Evolutionary conservation across 495 filamentous ascomycete species (phyloP).

Genomic region (Geoglossum glabrum): DNA sequence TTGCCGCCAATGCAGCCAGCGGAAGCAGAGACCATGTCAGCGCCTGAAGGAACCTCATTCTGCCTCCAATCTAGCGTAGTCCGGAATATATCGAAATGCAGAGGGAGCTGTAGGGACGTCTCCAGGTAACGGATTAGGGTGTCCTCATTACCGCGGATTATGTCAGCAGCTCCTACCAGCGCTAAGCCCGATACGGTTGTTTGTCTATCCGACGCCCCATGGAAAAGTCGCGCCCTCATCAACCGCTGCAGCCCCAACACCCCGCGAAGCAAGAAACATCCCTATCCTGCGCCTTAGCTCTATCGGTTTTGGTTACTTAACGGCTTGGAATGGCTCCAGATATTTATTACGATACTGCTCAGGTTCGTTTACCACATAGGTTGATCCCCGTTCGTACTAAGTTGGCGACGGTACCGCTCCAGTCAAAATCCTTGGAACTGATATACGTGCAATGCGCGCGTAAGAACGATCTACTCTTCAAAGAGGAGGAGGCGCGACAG

Average conservation of each 20-base stretch:
- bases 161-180: neutral
- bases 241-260: neutral
- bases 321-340: neutral
- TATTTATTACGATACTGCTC: neutral
- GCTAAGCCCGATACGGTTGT: neutral
- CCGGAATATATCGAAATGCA: neutral
- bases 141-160: conserved; percentile 2
- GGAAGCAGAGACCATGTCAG: conserved; percentile 31
- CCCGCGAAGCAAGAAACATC: neutral
- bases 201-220: neutral
- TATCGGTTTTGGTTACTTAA: neutral
- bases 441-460: conserved; percentile 40
- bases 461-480: conserved; percentile 36
- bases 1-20: conserved; percentile 34
- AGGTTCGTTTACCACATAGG: neutral
- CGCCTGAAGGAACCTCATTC: conserved; percentile 25
- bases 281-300: neutral
- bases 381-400: neutral
- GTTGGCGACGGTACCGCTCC: conserved; percentile 9
- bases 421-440: conserved; percentile 36
- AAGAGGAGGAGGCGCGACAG: conserved; percentile 46
- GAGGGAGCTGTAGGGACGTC: neutral
- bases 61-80: conserved; percentile 1
- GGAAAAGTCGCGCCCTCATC: neutral
- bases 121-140: neutral